Conservation (phyloP, 768 basidiomycete species). For the Scleroderma citrinum region DNA sequence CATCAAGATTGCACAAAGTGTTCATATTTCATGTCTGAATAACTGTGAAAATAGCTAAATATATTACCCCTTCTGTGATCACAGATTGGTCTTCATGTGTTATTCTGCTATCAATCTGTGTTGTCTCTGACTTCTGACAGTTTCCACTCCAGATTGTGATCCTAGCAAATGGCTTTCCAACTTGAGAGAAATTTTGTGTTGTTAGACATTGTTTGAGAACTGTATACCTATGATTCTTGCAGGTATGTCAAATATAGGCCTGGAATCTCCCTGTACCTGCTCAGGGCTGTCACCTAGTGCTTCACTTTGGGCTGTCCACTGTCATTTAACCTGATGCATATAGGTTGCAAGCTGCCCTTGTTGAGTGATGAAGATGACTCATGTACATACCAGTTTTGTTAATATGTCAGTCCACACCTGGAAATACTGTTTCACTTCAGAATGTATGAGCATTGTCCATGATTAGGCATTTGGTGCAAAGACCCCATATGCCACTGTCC, state of each 20-base stretch:
- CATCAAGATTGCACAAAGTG: constrained; percentile 67
- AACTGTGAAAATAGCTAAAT: too few species aligned
- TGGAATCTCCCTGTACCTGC: constrained; percentile 5
- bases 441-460: constrained; percentile 64
- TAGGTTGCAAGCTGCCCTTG: too few species aligned
- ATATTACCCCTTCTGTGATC: too few species aligned
- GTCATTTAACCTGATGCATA: constrained; percentile 57
- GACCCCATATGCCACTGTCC: constrained; percentile 58
- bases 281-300: constrained; percentile 43
- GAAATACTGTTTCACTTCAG: constrained; percentile 64
- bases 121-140: constrained; percentile 4
- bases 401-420: constrained; percentile 49
- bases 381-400: too few species aligned
- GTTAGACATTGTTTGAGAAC: constrained; percentile 67
- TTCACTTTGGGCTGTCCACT: constrained; percentile 66
- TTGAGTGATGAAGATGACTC: too few species aligned
- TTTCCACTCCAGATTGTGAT: constrained; percentile 48
- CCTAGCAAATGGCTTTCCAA: constrained; percentile 62
- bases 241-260: constrained; percentile 15
- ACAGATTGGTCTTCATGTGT: constrained; percentile 68
- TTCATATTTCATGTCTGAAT: constrained; percentile 32
- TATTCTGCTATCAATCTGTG: background rate
- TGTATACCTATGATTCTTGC: constrained; percentile 34
- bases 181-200: constrained; percentile 47
- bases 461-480: constrained; percentile 70